These are phyloP conservation scores for Purpureocillium lavendulum DNA, from an alignment of 2,329 filamentous ascomycete genomes.

Conservation along the genomic window DNA sequence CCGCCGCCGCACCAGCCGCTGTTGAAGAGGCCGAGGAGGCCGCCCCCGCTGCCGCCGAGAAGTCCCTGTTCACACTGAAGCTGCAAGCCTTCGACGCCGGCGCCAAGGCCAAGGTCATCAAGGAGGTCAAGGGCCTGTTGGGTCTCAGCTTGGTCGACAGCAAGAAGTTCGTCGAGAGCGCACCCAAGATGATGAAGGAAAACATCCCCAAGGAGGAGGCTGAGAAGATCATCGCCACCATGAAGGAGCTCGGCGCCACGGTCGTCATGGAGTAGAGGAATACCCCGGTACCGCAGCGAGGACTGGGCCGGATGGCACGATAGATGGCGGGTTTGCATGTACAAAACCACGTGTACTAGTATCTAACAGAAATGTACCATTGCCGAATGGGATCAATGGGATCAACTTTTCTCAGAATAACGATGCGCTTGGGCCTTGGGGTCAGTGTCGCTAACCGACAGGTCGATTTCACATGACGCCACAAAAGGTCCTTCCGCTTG, in stretches of 20 bases:
- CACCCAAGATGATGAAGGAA: conserved; percentile 98
- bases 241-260: conserved; percentile 89
- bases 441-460: no score
- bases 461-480: conserved; percentile 6
- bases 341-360: conserved; percentile 30
- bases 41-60: conserved; percentile 85
- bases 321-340: conserved; percentile 26
- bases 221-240: conserved; percentile 91
- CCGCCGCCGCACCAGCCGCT: conserved; percentile 54
- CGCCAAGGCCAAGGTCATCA: conserved; percentile 98
- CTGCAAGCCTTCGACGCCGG: conserved; percentile 80
- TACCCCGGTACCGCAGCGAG: conserved; percentile 1
- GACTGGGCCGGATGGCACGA: conserved; percentile 17
- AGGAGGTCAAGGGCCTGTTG: conserved; percentile 96
- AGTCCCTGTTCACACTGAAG: conserved; percentile 94
- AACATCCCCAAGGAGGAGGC: conserved; percentile 97
- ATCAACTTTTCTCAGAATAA: not conserved
- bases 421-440: no score
- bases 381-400: no score
- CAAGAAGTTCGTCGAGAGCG: conserved; percentile 99
- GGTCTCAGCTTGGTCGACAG: conserved; percentile 95
- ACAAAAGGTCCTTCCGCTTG: not conserved
- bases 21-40: conserved; percentile 80
- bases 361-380: conserved; percentile 15
- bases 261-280: conserved; percentile 76